Percentiles rank a stretch among this genome's conserved stretches.
These are phyloP conservation scores for Polychaeton citri DNA, from an alignment of 2,329 filamentous ascomycete genomes.

Conservation along the genomic window DNA sequence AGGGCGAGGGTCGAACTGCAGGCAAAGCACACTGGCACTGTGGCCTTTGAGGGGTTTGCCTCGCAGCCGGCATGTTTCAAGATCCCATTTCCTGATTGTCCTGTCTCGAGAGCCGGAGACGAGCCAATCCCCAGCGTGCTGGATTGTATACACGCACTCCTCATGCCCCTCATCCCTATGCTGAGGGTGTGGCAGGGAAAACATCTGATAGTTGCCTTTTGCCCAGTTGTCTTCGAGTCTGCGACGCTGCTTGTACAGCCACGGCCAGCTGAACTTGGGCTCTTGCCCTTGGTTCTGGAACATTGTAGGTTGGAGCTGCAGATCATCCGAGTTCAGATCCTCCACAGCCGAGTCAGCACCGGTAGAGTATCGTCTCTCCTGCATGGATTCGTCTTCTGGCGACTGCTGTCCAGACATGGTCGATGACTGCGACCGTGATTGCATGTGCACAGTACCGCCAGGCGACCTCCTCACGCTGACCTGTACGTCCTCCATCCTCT, in stretches of 20 bases:
- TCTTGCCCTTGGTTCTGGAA: slow-evolving; percentile 18
- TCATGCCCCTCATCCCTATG: slow-evolving; percentile 70
- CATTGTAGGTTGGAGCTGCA: slow-evolving; percentile 2
- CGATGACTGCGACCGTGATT: background rate
- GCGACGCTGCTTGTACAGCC: slow-evolving; percentile 78
- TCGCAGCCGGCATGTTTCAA: slow-evolving; percentile 66
- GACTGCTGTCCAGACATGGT: background rate
- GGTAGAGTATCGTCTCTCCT: background rate
- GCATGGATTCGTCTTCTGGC: background rate
- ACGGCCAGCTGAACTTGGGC: slow-evolving; percentile 75
- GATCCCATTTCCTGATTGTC: slow-evolving; percentile 79
- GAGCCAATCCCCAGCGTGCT: slow-evolving; percentile 72
- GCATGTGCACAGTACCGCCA: background rate
- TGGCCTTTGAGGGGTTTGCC: slow-evolving; percentile 60
- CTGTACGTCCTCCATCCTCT: slow-evolving; percentile 5
- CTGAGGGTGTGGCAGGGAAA: slow-evolving; percentile 77
- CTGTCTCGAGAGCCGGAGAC: slow-evolving; percentile 89
- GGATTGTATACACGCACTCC: slow-evolving; percentile 91
- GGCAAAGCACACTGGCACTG: slow-evolving; percentile 73
- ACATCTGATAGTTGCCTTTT: slow-evolving; percentile 66
- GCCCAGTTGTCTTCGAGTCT: slow-evolving; percentile 87
- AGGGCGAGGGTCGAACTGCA: slow-evolving; percentile 84
- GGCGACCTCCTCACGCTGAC: background rate
- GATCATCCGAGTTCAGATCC: slow-evolving; percentile 1
- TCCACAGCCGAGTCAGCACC: background rate